Base-by-base conservation (phyloP, 2,329 filamentous ascomycete species). In the Fonsecaea pedrosoi region DNA sequence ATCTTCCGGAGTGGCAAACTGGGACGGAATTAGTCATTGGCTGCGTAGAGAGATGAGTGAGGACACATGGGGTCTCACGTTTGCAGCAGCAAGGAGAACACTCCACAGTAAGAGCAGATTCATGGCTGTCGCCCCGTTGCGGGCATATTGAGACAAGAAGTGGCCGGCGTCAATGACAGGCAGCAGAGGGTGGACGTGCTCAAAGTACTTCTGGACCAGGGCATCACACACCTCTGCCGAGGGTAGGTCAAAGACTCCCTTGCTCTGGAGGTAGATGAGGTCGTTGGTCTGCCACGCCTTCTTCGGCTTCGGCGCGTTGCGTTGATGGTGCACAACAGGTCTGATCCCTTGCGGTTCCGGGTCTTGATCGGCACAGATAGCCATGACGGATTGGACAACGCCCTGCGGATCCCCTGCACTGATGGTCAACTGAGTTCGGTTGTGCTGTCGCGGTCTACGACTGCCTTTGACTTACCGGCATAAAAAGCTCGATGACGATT, bases 141-240 rank as follows among this genome's bases (percentile, higher is more conserved):
- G 15, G 1, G 30, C 9, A 25, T 54, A 67, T 18, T 42, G 35
- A 2, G 37, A 21, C 30, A 69, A 34, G 40, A 69, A 67, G 8
- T 35, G 30, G 3, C 25, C 13, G 3, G 57, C 57, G 32, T 67
- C 56, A 9, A 67, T 34, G 3, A 69, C 48, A 32, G 94, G 94
- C 92, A 97, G 96, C 77, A 92, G 97, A 0, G 94, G 92, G 77
- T 97, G 91, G 7, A 97, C 92, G 76, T 90, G 97, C 79, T 96
- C 91, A 69, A 94, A 85, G 74, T 95, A 97, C 35, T 88, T 88
- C 73, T 89, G 88, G n/a, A 98, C 81, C 42, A 97, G 84, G 65
- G 92, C 92, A 76, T 91, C 92, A 74, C 94, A 90, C 40, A 97
- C 82, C 2, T 82, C 79, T 4, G 84, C 78, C 45, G 85, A 83